Percentiles rank a stretch among this genome's conserved stretches.
Evolutionary conservation across 2,329 filamentous ascomycete genomes (phyloP).

Genomic region (Exophiala bonariae): DNA sequence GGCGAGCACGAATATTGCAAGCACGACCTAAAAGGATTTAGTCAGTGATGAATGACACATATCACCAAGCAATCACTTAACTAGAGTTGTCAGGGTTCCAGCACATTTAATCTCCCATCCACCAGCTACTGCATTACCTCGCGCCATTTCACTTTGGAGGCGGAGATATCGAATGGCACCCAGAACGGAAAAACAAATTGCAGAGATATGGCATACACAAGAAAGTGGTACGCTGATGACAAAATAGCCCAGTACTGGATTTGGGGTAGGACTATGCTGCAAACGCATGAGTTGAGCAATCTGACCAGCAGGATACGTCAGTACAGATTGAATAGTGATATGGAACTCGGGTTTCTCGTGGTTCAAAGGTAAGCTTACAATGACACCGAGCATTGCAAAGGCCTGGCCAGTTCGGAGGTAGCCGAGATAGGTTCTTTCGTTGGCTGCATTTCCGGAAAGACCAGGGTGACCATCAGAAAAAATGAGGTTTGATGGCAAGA

Average conservation of each 20-base stretch:
- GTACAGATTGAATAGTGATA: too few species aligned
- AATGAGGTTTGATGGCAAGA: too few species aligned
- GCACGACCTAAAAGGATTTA: slow-evolving; percentile 17
- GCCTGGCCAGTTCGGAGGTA: slow-evolving; percentile 26
- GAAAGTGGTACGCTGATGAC: slow-evolving; percentile 31
- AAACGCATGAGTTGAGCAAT: slow-evolving; percentile 25
- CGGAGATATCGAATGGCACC: slow-evolving; percentile 57
- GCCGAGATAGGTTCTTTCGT: slow-evolving; percentile 26
- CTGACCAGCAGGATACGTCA: too few species aligned
- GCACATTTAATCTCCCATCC: slow-evolving; percentile 25
- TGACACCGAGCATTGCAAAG: slow-evolving; percentile 23
- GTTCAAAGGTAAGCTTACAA: too few species aligned
- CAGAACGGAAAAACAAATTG: slow-evolving; percentile 47
- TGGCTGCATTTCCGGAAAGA: slow-evolving; percentile 15
- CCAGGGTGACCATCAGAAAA: neutral
- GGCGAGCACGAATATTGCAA: slow-evolving; percentile 20
- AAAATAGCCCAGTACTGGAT: slow-evolving; percentile 24
- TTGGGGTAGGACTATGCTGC: slow-evolving; percentile 14
- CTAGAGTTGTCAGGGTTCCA: slow-evolving; percentile 18
- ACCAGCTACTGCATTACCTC: slow-evolving; percentile 20
- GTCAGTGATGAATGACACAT: neutral
- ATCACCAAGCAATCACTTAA: slow-evolving; percentile 7
- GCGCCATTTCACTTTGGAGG: slow-evolving; percentile 53
- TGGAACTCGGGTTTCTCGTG: too few species aligned
- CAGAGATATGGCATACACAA: slow-evolving; percentile 47